Evolutionary conservation across 768 basidiomycete genomes (phyloP).

Genomic region (Lactifluus subvellereus): DNA sequence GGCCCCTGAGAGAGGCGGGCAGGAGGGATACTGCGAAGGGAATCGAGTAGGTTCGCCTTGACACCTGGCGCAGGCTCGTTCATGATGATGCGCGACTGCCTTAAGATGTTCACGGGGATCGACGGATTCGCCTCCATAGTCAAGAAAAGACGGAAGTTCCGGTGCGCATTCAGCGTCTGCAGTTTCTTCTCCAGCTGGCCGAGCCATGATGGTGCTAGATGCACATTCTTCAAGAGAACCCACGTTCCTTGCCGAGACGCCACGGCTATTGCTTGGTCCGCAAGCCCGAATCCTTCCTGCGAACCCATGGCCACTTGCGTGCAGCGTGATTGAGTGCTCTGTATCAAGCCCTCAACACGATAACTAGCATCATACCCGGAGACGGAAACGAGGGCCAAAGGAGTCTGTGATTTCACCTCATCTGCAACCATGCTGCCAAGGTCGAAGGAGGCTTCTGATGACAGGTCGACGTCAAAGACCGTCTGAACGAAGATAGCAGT

Average conservation of each 20-base stretch:
- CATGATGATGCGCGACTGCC: conserved; percentile 95
- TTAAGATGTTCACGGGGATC: conserved; percentile 94
- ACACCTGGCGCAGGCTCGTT: conserved; percentile 97
- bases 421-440: conserved; percentile 70
- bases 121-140: conserved; percentile 96
- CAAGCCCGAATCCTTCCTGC: conserved; percentile 92
- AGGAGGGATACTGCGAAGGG: conserved; percentile 65
- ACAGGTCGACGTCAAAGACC: conserved; percentile 79
- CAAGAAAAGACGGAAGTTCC: conserved; percentile 92
- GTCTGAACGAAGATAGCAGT: conserved; percentile 66
- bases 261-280: conserved; percentile 91
- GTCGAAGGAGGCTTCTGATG: conserved; percentile 66
- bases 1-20: conserved; percentile 78
- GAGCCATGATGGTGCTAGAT: conserved; percentile 93
- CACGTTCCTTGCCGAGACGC: conserved; percentile 92
- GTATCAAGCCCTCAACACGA: conserved; percentile 82
- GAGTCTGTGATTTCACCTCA: conserved; percentile 76
- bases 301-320: conserved; percentile 97
- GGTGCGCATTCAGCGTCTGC: conserved; percentile 84
- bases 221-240: conserved; percentile 97
- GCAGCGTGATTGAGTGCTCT: conserved; percentile 69
- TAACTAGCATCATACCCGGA: conserved; percentile 99
- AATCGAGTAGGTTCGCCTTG: conserved; percentile 93
- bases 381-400: conserved; percentile 87
- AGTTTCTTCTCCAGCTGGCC: conserved; percentile 95